These are phyloP conservation scores for Cutaneotrichosporon cutaneum DNA, from an alignment of 1,284 basidiomycete species.

Conservation along the genomic window DNA sequence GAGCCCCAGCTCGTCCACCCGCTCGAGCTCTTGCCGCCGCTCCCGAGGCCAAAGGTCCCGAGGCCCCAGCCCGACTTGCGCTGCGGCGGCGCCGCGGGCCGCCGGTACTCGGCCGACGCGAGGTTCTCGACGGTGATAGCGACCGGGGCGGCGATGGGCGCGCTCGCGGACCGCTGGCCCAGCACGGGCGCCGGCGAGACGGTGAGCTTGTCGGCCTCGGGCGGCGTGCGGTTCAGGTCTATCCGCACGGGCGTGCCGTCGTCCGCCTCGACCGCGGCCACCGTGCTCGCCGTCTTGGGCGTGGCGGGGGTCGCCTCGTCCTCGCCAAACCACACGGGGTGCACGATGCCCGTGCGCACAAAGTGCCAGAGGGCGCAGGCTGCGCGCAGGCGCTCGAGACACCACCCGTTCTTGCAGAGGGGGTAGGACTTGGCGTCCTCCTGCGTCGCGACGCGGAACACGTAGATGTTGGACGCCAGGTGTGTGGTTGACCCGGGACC, in stretches of 20 bases:
- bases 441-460: conserved; percentile 53
- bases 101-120: conserved; percentile 1
- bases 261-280: not conserved
- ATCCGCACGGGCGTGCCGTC: conserved; percentile 4
- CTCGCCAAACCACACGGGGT: conserved; percentile 82
- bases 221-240: conserved; percentile 14
- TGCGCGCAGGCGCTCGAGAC: conserved; percentile 64
- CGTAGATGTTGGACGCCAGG: conserved; percentile 36
- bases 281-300: conserved; percentile 6
- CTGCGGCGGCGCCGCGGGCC: not conserved
- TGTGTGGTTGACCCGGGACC: not conserved
- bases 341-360: conserved; percentile 73
- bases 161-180: not conserved
- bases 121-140: conserved; percentile 10
- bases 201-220: conserved; percentile 18
- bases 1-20: conserved; percentile 12
- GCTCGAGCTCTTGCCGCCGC: conserved; percentile 6
- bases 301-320: conserved; percentile 25
- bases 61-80: conserved; percentile 22
- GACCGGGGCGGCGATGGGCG: not conserved
- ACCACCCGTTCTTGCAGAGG: conserved; percentile 65
- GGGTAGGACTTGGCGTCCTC: conserved; percentile 59
- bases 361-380: conserved; percentile 91
- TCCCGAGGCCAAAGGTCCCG: conserved; percentile 16
- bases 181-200: conserved; percentile 16